phyloP scores from a whole-genome alignment of 2,329 filamentous ascomycete genomes.

The Diaporthe citrichinensis region DNA sequence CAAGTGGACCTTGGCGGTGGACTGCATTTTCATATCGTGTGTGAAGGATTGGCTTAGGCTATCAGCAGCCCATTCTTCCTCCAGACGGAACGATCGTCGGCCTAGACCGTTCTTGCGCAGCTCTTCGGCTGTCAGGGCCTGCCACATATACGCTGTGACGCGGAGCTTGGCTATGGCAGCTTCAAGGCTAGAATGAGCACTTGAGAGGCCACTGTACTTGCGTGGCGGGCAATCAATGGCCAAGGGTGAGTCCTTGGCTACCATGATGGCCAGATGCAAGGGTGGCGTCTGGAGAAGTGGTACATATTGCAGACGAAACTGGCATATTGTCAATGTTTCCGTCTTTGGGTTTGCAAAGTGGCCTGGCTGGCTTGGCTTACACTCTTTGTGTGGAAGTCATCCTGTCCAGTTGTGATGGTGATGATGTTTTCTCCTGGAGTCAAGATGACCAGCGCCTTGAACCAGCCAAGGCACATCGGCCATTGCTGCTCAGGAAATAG shows the following conservation, averaged over 20 bases:
- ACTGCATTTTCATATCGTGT: constrained; percentile 38
- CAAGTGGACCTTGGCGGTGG: constrained; percentile 75
- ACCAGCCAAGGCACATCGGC: constrained; percentile 42
- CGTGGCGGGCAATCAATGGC: constrained; percentile 76
- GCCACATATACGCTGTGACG: constrained; percentile 83
- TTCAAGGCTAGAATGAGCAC: constrained; percentile 64
- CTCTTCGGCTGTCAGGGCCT: constrained; percentile 82
- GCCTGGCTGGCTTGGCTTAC: neutral
- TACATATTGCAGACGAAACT: constrained; percentile 60
- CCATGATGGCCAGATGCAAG: constrained; percentile 78
- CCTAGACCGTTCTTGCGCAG: constrained; percentile 79
- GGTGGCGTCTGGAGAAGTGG: constrained; percentile 70
- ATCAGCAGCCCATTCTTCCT: constrained; percentile 80
- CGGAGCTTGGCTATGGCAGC: constrained; percentile 79
- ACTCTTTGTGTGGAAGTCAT: neutral
- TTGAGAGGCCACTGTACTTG: constrained; percentile 71
- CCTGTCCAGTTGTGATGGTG: constrained; percentile 2
- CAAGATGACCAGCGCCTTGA: constrained; percentile 45
- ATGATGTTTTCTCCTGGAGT: constrained; percentile 42
- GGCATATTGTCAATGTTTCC: neutral
- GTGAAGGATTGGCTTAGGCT: constrained; percentile 65
- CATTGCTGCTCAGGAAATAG: constrained; percentile 43
- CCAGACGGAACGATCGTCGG: constrained; percentile 78
- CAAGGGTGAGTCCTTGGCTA: constrained; percentile 78
- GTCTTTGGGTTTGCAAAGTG: neutral